Evolutionary conservation across 2,329 filamentous ascomycete species (phyloP).

Genomic region (Periconia sp.): DNA sequence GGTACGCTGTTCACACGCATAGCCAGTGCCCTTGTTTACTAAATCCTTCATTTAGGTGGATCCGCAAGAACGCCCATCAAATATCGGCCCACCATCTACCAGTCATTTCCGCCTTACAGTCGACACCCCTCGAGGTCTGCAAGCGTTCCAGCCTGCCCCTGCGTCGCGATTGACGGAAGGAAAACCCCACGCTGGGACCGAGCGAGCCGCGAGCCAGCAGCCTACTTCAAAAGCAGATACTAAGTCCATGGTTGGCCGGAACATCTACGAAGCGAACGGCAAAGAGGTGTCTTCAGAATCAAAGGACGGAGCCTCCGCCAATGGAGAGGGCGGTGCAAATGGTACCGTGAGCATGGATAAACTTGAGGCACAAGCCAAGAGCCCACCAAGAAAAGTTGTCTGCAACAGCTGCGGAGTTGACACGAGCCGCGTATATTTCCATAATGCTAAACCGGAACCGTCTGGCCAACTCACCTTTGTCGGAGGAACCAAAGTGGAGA

Average conservation of each 20-base stretch:
- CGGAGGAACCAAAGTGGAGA: constrained; percentile 72
- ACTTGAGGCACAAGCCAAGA: constrained; percentile 61
- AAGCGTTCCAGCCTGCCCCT: constrained; percentile 90
- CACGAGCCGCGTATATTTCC: constrained; percentile 73
- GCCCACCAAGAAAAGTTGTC: constrained; percentile 68
- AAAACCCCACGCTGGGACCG: constrained; percentile 67
- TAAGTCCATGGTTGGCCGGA: constrained; percentile 90
- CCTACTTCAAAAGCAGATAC: constrained; percentile 74
- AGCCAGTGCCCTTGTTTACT: background rate
- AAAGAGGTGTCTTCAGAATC: constrained; percentile 74
- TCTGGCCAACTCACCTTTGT: constrained; percentile 54
- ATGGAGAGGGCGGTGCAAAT: constrained; percentile 69
- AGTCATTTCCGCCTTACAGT: constrained; percentile 96
- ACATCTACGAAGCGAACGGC: constrained; percentile 90
- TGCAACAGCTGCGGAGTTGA: constrained; percentile 93
- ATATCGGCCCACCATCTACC: constrained; percentile 93
- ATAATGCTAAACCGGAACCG: constrained; percentile 64
- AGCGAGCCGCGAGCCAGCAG: constrained; percentile 66
- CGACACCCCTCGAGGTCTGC: constrained; percentile 90
- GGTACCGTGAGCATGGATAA: constrained; percentile 68
- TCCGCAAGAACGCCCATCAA: constrained; percentile 90
- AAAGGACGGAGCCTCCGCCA: constrained; percentile 59
- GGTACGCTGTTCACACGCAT: constrained; percentile 55
- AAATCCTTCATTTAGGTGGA: constrained; percentile 69
- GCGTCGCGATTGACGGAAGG: constrained; percentile 65